Percentiles rank a stretch among this genome's conserved stretches.
Evolutionary conservation across 148 eudicot species (phyloP).

Genomic region (Fagopyrum homotropicum): DNA sequence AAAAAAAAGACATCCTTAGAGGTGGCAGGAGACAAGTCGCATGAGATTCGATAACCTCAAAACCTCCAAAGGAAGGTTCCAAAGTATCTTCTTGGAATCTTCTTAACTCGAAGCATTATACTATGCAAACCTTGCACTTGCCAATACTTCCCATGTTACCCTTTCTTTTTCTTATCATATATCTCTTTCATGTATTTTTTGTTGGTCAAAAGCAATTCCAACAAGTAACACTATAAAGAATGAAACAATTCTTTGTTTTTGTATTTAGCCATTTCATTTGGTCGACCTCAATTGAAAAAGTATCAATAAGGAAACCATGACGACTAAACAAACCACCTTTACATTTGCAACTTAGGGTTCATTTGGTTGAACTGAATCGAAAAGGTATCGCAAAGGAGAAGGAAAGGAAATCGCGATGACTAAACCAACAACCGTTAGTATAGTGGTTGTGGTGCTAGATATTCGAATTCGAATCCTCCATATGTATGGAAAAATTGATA

Average conservation of each 20-base stretch:
- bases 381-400: too few relatives aligned
- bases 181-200: background rate
- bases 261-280: too few relatives aligned
- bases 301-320: too few relatives aligned
- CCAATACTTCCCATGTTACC: background rate
- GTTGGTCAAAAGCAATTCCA: background rate
- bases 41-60: background rate
- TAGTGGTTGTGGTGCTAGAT: too few relatives aligned
- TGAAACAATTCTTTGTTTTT: background rate
- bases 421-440: too few relatives aligned
- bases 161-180: background rate
- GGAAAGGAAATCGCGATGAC: too few relatives aligned
- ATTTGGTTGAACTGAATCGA: too few relatives aligned
- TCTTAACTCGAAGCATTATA: background rate
- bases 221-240: background rate
- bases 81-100: slow-evolving; percentile 2
- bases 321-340: too few relatives aligned
- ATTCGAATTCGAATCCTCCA: too few relatives aligned
- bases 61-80: background rate
- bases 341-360: too few relatives aligned
- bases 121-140: background rate
- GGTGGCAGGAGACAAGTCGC: slow-evolving; percentile 1
- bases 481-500: too few relatives aligned
- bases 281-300: too few relatives aligned
- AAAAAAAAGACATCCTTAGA: background rate